Percentiles rank a stretch among this genome's conserved stretches.
These are phyloP conservation scores for Cordyceps militaris DNA, from an alignment of 2,329 filamentous ascomycete species.

Conservation along the genomic window DNA sequence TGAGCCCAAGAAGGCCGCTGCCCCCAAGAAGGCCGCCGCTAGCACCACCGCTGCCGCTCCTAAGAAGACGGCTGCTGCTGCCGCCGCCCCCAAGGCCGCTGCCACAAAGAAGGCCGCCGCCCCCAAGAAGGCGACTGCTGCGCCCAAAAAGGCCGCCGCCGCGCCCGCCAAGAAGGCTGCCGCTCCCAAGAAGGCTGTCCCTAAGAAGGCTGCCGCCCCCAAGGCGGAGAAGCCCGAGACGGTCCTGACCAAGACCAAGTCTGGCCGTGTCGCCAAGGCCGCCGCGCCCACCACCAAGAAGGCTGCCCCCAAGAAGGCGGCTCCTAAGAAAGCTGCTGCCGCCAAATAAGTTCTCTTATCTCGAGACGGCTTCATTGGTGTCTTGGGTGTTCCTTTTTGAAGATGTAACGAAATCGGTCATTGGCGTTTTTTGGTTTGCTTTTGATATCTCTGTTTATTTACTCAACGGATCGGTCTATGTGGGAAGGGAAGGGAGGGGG, in stretches of 20 bases:
- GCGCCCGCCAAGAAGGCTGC: slow-evolving; percentile 17
- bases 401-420: slow-evolving; percentile 20
- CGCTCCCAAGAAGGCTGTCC: slow-evolving; percentile 37
- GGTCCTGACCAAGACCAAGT: slow-evolving; percentile 74
- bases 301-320: slow-evolving; percentile 37
- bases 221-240: slow-evolving; percentile 56
- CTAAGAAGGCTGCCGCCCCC: slow-evolving; percentile 30
- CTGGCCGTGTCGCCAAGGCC: slow-evolving; percentile 74
- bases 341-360: slow-evolving; percentile 29
- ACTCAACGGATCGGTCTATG: slow-evolving; percentile 3
- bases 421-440: slow-evolving; percentile 20
- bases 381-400: slow-evolving; percentile 5
- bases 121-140: slow-evolving; percentile 38
- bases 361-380: not conserved
- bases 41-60: slow-evolving; percentile 35
- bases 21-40: slow-evolving; percentile 25
- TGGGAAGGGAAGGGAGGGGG: not conserved
- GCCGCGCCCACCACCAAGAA: slow-evolving; percentile 41
- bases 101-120: slow-evolving; percentile 25
- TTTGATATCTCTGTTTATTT: slow-evolving; percentile 7
- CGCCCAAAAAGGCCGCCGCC: slow-evolving; percentile 33
- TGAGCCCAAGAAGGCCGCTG: slow-evolving; percentile 31
- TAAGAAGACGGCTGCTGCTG: slow-evolving; percentile 32
- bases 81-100: slow-evolving; percentile 38
- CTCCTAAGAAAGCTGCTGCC: slow-evolving; percentile 36